A percentile compares a stretch with the other conserved stretches of the same genome.
phyloP scores from a whole-genome alignment of 345 rosid species.

The Aquilaria malaccensis region DNA sequence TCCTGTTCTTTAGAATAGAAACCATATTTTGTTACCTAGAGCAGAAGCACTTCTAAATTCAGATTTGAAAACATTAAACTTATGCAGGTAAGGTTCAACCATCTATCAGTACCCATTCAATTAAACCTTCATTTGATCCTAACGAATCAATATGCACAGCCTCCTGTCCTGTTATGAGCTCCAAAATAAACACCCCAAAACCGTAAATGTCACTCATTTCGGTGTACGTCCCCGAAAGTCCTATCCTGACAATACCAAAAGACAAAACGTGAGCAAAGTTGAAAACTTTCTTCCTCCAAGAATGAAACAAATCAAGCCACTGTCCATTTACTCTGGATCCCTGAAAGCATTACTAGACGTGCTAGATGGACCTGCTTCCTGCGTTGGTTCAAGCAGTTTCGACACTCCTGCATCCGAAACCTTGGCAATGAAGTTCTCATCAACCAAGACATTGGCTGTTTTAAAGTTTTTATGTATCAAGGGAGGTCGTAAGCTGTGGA shows the following conservation, averaged over 20 bases:
- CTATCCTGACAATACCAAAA: conserved; percentile 26
- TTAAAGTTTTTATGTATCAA: conserved; percentile 63
- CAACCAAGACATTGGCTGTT: conserved; percentile 63
- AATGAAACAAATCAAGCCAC: conserved; percentile 1
- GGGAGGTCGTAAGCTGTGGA: conserved; percentile 53
- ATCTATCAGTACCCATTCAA: conserved; percentile 34
- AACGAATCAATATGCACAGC: conserved; percentile 20
- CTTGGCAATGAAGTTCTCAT: conserved; percentile 52
- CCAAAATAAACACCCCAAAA: conserved; percentile 66
- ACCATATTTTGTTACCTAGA: too few species aligned
- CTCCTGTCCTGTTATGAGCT: conserved; percentile 48
- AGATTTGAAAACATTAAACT: not conserved
- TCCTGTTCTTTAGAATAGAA: not conserved
- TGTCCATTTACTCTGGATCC: conserved; percentile 55
- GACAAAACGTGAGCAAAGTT: not conserved
- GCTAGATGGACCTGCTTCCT: conserved; percentile 46
- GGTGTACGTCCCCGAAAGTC: conserved; percentile 25
- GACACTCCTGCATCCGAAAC: conserved; percentile 51
- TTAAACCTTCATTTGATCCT: conserved; percentile 34
- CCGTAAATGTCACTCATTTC: conserved; percentile 52
- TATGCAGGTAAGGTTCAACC: not conserved
- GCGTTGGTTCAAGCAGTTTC: conserved; percentile 33
- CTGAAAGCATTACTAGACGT: conserved; percentile 28
- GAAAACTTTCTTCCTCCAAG: conserved; percentile 5
- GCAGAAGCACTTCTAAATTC: too few species aligned